phyloP scores from a whole-genome alignment of 2,329 filamentous ascomycete genomes.

The Zymoseptoria brevis region DNA sequence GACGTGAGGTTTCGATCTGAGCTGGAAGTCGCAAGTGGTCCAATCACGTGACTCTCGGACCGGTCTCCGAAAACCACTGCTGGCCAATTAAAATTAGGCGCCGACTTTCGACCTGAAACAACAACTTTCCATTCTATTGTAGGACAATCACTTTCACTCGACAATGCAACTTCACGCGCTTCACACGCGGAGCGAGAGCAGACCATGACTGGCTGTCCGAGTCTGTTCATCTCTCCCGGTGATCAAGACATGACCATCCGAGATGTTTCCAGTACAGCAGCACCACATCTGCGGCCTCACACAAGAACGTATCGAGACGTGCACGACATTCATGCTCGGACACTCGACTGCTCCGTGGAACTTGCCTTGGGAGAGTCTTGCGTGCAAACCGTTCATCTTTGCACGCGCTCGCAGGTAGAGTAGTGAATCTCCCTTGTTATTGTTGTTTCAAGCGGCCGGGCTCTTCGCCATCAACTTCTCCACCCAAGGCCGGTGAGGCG shows the following conservation, averaged over 20 bases:
- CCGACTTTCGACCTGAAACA: background rate
- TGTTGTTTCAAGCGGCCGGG: background rate
- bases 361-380: background rate
- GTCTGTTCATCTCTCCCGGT: background rate
- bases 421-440: too few species aligned
- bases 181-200: slow-evolving; percentile 12
- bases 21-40: too few species aligned
- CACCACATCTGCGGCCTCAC: slow-evolving; percentile 6
- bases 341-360: slow-evolving; percentile 5
- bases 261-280: slow-evolving; percentile 9
- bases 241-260: slow-evolving; percentile 5
- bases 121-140: slow-evolving; percentile 13
- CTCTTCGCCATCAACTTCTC: background rate
- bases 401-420: slow-evolving; percentile 8
- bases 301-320: slow-evolving; percentile 15
- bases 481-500: background rate
- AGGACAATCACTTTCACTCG: slow-evolving; percentile 4
- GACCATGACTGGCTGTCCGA: slow-evolving; percentile 1
- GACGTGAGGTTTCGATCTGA: too few species aligned
- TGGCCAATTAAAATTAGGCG: background rate
- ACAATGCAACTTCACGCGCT: slow-evolving; percentile 5
- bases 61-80: background rate
- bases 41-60: background rate
- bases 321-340: slow-evolving; percentile 12
- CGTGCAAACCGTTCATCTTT: slow-evolving; percentile 5